Evolutionary conservation across 2,329 filamentous ascomycete species (phyloP).

Genomic region (Fusarium caatingaense): DNA sequence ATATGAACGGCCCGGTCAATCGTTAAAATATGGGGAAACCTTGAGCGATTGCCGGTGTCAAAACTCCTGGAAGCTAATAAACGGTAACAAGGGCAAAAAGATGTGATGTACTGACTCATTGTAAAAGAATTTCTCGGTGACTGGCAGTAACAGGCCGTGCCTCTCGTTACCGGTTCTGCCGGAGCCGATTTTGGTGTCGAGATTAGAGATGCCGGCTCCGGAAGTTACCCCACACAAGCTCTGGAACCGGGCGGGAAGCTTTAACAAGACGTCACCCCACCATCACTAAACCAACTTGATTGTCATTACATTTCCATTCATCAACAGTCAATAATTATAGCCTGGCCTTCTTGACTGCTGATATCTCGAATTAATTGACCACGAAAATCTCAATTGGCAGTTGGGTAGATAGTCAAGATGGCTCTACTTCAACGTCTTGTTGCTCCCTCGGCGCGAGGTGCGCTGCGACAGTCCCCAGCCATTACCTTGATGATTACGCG

Average conservation of each 20-base stretch:
- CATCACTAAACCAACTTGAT: constrained; percentile 22
- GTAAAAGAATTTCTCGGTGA: not conserved
- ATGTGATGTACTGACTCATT: not conserved
- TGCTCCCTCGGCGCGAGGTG: constrained; percentile 44
- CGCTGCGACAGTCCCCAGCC: constrained; percentile 48
- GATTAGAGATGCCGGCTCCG: constrained; percentile 38
- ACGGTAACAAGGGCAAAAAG: not conserved
- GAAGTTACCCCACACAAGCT: constrained; percentile 41
- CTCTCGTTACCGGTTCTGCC: constrained; percentile 23
- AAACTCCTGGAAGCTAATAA: not conserved
- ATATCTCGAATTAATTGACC: not conserved
- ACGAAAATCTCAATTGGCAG: not conserved
- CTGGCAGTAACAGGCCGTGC: not conserved
- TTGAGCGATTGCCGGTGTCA: not conserved
- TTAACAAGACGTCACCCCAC: constrained; percentile 45
- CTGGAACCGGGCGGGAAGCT: constrained; percentile 4
- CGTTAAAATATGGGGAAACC: constrained; percentile 2
- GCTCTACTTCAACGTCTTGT: constrained; percentile 49
- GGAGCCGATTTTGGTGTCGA: constrained; percentile 23
- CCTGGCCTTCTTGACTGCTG: not conserved
- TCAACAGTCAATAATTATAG: constrained; percentile 5
- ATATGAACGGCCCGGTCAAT: not conserved
- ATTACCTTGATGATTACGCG: constrained; percentile 47
- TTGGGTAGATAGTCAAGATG: constrained; percentile 36
- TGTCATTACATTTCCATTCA: constrained; percentile 6